Evolutionary conservation across 2,329 filamentous ascomycete genomes (phyloP).

Genomic region (Colletotrichum eremochloae): DNA sequence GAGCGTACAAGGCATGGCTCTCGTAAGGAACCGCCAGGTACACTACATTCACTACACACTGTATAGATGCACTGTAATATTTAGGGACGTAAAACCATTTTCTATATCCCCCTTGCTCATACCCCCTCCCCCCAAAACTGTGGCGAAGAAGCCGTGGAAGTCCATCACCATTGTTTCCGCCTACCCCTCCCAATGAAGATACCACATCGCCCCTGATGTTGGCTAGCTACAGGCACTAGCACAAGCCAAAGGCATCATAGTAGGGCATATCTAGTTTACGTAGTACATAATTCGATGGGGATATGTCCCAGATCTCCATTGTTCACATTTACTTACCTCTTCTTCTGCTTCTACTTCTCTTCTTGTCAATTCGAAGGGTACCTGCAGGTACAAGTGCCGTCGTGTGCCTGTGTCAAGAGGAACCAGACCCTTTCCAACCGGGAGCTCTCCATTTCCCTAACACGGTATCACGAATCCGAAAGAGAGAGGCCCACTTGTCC

Average conservation of each 20-base stretch:
- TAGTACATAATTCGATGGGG: slow-evolving; percentile 4
- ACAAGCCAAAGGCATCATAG: slow-evolving; percentile 1
- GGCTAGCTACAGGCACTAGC: slow-evolving; percentile 24
- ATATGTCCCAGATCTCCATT: not conserved
- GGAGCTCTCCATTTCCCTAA: slow-evolving; percentile 5
- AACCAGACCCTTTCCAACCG: not conserved
- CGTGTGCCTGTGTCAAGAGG: slow-evolving; percentile 5
- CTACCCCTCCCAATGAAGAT: slow-evolving; percentile 26
- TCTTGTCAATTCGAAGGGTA: not conserved
- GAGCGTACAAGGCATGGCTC: no score
- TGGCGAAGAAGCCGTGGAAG: not conserved
- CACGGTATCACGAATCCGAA: not conserved
- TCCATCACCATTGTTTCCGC: slow-evolving; percentile 15
- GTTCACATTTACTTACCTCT: not conserved
- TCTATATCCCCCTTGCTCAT: not conserved
- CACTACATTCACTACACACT: no score
- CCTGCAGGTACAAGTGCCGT: slow-evolving; percentile 9
- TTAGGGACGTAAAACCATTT: no score
- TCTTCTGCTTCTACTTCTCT: not conserved
- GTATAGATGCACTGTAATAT: no score
- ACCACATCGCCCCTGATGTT: slow-evolving; percentile 32
- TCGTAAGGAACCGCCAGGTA: no score
- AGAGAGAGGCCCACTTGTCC: not conserved
- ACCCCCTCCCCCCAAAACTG: not conserved
- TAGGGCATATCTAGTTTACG: not conserved